Evolutionary conservation across 176 grass and related monocot genomes (phyloP).

Genomic region (Eremochloa ophiuroides): DNA sequence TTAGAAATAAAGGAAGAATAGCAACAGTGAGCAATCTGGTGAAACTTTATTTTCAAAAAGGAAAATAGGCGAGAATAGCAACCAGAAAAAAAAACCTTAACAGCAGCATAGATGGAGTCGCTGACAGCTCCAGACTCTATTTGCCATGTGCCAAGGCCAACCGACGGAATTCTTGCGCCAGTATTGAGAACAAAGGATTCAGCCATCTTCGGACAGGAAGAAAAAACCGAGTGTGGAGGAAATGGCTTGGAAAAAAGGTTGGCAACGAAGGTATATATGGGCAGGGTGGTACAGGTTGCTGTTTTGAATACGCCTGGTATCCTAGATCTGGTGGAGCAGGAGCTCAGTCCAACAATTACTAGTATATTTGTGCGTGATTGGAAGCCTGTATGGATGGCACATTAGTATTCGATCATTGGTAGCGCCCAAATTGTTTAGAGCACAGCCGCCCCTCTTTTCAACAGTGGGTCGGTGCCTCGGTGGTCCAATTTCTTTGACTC

Average conservation of each 20-base stretch:
- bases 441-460: too few relatives aligned
- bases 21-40: background rate
- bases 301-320: background rate
- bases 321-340: background rate
- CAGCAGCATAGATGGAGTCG: slow-evolving; percentile 32
- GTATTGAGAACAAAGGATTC: slow-evolving; percentile 51
- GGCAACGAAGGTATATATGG: background rate
- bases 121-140: slow-evolving; percentile 12
- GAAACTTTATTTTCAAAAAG: background rate
- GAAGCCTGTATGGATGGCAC: background rate
- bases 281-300: background rate
- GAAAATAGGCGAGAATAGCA: background rate
- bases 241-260: background rate
- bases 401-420: background rate
- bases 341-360: too few relatives aligned
- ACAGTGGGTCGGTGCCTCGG: too few relatives aligned
- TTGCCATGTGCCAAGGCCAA: slow-evolving; percentile 59
- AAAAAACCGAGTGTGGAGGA: background rate
- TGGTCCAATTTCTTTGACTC: background rate
- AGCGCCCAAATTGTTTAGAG: too few relatives aligned
- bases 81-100: slow-evolving; percentile 44
- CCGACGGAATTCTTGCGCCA: slow-evolving; percentile 41
- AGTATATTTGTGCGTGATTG: background rate
- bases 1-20: background rate
- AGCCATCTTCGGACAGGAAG: background rate